A percentile compares a stretch with the other conserved stretches of the same genome.
These are phyloP conservation scores for Sporisorium scitamineum DNA, from an alignment of 1,284 basidiomycete species.

Conservation along the genomic window DNA sequence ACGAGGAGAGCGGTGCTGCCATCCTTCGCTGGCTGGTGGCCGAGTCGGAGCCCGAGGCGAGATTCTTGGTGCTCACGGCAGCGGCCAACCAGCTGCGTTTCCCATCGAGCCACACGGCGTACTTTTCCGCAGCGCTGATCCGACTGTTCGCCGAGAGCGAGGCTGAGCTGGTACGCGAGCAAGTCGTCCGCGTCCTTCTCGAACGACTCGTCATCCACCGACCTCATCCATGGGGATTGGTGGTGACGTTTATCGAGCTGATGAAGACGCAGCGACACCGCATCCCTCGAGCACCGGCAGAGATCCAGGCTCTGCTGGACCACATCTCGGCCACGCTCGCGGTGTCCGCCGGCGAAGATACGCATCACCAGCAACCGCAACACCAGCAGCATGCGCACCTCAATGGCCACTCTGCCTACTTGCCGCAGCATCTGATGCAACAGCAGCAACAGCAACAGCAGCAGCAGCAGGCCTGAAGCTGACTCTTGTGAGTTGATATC, in stretches of 20 bases:
- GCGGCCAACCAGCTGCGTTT: slow-evolving; percentile 89
- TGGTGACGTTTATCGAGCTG: slow-evolving; percentile 92
- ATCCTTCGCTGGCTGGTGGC: slow-evolving; percentile 79
- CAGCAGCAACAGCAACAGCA: slow-evolving; percentile 22
- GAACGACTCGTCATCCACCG: slow-evolving; percentile 93
- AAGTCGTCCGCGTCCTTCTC: slow-evolving; percentile 89
- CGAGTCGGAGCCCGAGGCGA: slow-evolving; percentile 92
- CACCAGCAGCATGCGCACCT: slow-evolving; percentile 19
- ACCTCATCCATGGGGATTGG: slow-evolving; percentile 96
- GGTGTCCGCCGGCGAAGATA: slow-evolving; percentile 17
- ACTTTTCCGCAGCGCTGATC: slow-evolving; percentile 91
- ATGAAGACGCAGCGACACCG: slow-evolving; percentile 70
- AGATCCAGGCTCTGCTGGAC: slow-evolving; percentile 65
- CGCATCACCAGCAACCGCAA: slow-evolving; percentile 20
- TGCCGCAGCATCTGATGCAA: slow-evolving; percentile 30
- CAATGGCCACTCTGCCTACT: slow-evolving; percentile 31
- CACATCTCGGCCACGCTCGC: slow-evolving; percentile 57
- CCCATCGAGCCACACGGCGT: slow-evolving; percentile 68
- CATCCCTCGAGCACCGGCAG: slow-evolving; percentile 59
- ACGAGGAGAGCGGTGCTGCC: slow-evolving; percentile 83
- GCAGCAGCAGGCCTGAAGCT: slow-evolving; percentile 24
- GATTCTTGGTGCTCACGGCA: slow-evolving; percentile 90
- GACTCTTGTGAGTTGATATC: background rate
- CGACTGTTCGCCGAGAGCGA: slow-evolving; percentile 78
- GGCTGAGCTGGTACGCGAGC: slow-evolving; percentile 83